Evolutionary conservation across 148 eudicot species (phyloP).

Genomic region (Rhododendron simsii): DNA sequence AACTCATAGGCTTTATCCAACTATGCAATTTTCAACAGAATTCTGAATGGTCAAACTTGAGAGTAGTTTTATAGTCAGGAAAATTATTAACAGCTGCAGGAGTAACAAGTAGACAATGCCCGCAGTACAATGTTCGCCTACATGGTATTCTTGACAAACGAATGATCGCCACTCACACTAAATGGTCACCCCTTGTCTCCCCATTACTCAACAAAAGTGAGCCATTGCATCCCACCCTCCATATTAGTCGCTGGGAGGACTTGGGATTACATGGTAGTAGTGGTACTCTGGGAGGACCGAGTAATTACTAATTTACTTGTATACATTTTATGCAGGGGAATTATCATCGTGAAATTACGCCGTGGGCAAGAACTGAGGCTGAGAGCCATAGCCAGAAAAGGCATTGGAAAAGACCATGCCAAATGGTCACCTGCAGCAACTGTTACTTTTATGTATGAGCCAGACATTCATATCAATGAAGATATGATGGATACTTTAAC

Average conservation of each 20-base stretch:
- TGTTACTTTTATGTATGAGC: conserved; percentile 96
- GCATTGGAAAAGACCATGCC: conserved; percentile 95
- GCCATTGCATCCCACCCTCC: not conserved
- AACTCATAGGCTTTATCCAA: not conserved
- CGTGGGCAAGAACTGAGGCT: conserved; percentile 91
- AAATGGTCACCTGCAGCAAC: conserved; percentile 99
- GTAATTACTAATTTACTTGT: not conserved
- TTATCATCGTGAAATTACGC: conserved; percentile 88
- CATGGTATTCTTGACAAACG: not conserved
- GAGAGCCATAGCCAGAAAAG: conserved; percentile 96
- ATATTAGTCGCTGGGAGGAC: not conserved
- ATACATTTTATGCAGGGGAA: conserved; percentile 51
- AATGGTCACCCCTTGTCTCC: not conserved
- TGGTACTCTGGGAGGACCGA: not conserved
- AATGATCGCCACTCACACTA: not conserved
- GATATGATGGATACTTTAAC: conserved; percentile 76
- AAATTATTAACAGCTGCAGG: not conserved
- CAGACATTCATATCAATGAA: conserved; percentile 83
- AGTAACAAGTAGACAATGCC: not conserved
- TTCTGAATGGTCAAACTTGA: conserved; percentile 2
- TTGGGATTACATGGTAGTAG: not conserved
- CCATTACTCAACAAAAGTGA: not conserved
- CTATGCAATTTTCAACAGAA: not conserved
- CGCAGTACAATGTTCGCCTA: not conserved
- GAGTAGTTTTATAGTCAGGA: not conserved